phyloP scores from a whole-genome alignment of 208 protist species.

The Acanthamoeba divionensis region DNA sequence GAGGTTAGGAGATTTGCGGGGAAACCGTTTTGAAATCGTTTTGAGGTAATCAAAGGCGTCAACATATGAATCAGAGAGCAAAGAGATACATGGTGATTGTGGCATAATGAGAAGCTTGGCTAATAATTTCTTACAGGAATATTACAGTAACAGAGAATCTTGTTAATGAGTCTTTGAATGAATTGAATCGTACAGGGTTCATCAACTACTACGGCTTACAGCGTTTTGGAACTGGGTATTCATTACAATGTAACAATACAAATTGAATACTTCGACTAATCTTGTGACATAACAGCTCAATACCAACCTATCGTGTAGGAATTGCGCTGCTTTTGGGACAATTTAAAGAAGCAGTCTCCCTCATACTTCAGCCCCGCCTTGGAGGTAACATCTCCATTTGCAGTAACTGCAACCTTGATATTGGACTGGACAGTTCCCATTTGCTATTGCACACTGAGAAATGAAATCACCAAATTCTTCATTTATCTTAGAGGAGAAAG shows the following conservation, averaged over 20 bases:
- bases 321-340: neutral
- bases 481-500: no score
- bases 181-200: neutral
- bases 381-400: neutral
- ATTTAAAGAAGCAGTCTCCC: conserved; percentile 8
- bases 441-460: no score
- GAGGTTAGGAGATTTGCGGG: neutral
- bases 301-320: conserved; percentile 6
- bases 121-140: neutral
- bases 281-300: no score
- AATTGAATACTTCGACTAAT: no score
- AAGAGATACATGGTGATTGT: no score
- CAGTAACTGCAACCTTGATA: no score
- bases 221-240: conserved; percentile 50
- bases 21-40: conserved; percentile 21
- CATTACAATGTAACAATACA: no score
- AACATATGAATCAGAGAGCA: no score
- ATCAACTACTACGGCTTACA: conserved; percentile 43
- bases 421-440: no score
- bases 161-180: neutral
- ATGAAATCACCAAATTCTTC: no score
- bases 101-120: no score
- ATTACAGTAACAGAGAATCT: neutral
- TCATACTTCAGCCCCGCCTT: conserved; percentile 2
- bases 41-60: conserved; percentile 1